phyloP scores from a whole-genome alignment of 345 rosid genomes.

The Salix purpurea region DNA sequence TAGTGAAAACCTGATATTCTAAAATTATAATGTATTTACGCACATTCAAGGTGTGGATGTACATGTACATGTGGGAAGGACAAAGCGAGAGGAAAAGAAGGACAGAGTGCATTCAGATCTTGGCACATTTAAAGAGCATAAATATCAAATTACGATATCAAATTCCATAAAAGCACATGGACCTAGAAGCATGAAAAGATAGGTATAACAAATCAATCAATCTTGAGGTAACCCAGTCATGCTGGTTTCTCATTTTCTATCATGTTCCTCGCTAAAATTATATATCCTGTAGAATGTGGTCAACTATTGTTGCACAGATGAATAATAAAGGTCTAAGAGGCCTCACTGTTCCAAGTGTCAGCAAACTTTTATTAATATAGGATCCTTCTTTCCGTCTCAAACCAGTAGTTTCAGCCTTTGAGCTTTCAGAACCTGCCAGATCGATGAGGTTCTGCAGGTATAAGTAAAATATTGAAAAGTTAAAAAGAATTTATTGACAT shows the following conservation, averaged over 20 bases:
- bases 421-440: slow-evolving; percentile 99
- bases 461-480: slow-evolving; percentile 39
- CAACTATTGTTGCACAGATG: not conserved
- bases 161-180: not conserved
- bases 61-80: not conserved
- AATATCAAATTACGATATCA: not conserved
- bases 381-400: slow-evolving; percentile 96
- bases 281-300: not conserved
- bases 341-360: slow-evolving; percentile 97
- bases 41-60: not conserved
- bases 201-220: not conserved
- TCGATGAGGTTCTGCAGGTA: slow-evolving; percentile 97
- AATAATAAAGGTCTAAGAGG: slow-evolving; percentile 18
- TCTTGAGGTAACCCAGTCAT: not conserved
- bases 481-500: slow-evolving; percentile 14
- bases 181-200: not conserved
- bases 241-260: not conserved
- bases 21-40: not conserved
- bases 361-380: slow-evolving; percentile 91
- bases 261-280: not conserved
- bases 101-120: not conserved
- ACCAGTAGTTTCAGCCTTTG: slow-evolving; percentile 95
- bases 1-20: not conserved
- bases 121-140: not conserved
- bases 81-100: not conserved